Evolutionary conservation across 2,329 filamentous ascomycete species (phyloP).

Genomic region (Pseudogymnoascus sp.): DNA sequence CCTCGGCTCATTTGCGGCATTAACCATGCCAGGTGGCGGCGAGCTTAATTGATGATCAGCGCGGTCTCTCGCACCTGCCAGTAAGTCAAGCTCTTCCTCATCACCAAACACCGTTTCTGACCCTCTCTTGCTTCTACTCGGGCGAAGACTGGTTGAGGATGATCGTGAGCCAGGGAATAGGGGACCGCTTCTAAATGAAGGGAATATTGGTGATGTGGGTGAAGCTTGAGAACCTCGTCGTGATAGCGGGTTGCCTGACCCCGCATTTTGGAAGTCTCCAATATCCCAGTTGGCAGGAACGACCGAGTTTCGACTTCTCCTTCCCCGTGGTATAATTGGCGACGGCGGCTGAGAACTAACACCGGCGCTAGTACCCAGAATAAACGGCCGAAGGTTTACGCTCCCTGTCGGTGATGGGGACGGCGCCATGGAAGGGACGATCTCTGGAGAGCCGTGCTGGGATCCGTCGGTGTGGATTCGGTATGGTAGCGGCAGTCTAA

Average conservation of each 20-base stretch:
- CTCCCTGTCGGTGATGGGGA: neutral
- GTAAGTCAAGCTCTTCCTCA: neutral
- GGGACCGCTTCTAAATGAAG: neutral
- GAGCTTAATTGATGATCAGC: neutral
- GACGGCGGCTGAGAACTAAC: neutral
- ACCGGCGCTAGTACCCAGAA: neutral
- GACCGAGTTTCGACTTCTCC: conserved; percentile 1
- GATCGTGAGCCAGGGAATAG: neutral
- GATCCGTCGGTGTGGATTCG: neutral
- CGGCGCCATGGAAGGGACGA: neutral
- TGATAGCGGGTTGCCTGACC: neutral
- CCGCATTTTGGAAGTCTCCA: neutral
- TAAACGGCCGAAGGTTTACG: neutral
- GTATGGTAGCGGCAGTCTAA: neutral
- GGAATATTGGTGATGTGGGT: conserved; percentile 4
- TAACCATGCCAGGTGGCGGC: neutral
- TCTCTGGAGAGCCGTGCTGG: neutral
- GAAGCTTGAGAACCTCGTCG: neutral
- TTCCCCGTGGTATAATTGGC: neutral
- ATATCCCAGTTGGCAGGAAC: neutral
- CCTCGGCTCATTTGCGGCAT: neutral
- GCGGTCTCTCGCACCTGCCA: neutral
- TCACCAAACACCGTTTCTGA: neutral
- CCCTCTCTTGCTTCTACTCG: neutral
- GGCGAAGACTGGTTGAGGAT: neutral